Base-by-base conservation (phyloP, 2,329 filamentous ascomycete genomes). In the Tolypocladium ophioglossoides region DNA sequence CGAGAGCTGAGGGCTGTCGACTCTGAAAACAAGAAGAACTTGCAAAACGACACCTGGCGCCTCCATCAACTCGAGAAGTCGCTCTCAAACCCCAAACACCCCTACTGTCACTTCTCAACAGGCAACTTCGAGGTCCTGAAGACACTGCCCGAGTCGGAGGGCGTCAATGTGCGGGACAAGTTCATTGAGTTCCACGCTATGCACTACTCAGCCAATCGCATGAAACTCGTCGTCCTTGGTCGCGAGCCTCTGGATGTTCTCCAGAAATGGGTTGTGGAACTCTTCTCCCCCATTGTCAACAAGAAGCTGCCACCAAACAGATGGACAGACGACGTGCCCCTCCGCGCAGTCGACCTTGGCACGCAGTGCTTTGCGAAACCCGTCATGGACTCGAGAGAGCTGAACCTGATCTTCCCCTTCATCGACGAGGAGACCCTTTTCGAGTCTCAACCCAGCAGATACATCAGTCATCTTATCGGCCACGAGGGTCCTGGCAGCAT, bases 21-120 rank as follows among this genome's bases (percentile, higher is more conserved):
- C 66, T 96, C 91, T 6, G 91, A 96, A 70, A 95, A 96, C 74
- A 96, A 96, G 79, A 96, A 96, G 79, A 96, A 96, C 62, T 74
- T 96, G 50, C 91, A 96, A 72, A 92, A 83, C 67, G 91, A 96
- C 65, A 80, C 82, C 54, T 96, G 91, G 90, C 83, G 91, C 18
- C 73, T 95, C 58, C 84, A 92, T 64, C 91, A 96, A 71, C 78
- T 96, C 27, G 87, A 89, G 66, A 95, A 95, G 73, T 86, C 86
- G 3, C 74, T 94, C n/a, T 89, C 90, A 2, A 96, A 92, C 68
- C 85, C 88, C 3, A 83, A 85, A 16, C 91, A 96, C 64, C 91
- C 91, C 0, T 95, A 88, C 68, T 89, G 89, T 67, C 87, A 95
- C 64, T 96, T 96, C 67, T 91, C 89, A 0, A 96, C 91, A 0